Conservation (phyloP, 148 eudicot species). For the Gaultheria prostrata region DNA sequence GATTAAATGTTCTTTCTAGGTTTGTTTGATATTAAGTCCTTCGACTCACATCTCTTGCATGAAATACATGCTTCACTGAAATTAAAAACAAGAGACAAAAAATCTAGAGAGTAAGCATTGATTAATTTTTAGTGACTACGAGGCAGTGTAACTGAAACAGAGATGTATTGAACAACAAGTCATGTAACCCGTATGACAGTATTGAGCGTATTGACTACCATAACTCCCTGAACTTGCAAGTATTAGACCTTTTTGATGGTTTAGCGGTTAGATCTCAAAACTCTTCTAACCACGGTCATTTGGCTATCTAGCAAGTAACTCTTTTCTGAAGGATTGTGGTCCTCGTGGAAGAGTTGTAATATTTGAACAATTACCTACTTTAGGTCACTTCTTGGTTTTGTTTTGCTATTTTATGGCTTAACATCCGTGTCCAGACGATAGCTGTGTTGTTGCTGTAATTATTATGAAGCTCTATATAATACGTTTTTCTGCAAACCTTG, state of each 20-base stretch:
- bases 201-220: background rate
- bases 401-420: background rate
- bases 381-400: background rate
- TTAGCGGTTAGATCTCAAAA: background rate
- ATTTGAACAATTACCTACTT: background rate
- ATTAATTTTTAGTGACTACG: background rate
- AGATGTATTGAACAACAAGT: background rate
- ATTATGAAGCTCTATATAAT: background rate
- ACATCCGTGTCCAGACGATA: background rate
- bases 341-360: background rate
- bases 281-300: background rate
- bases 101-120: background rate
- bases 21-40: background rate
- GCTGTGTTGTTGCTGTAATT: background rate
- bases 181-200: background rate
- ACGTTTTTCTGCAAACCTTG: background rate
- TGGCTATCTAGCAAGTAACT: slow-evolving; percentile 1
- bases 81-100: background rate
- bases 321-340: background rate
- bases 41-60: background rate
- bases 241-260: background rate
- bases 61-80: background rate
- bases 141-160: background rate
- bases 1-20: background rate
- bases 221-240: background rate